Evolutionary conservation across 495 filamentous ascomycete genomes (phyloP).

Genomic region (Aspergillus wentii): DNA sequence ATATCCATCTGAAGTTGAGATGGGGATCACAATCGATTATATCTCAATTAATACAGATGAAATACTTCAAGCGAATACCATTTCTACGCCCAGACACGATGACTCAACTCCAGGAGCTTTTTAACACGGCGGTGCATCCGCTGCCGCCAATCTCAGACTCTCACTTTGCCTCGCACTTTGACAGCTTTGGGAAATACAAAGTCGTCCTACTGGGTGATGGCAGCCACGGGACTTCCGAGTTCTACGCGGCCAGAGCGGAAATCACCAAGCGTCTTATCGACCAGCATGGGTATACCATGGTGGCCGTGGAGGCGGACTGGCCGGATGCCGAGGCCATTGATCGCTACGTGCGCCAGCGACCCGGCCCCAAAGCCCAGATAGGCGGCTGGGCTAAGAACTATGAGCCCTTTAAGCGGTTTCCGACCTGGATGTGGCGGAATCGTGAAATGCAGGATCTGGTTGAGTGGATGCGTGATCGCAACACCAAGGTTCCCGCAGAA

Average conservation of each 20-base stretch:
- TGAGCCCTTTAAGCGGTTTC: slow-evolving; percentile 49
- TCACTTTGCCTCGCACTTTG: slow-evolving; percentile 36
- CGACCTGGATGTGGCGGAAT: slow-evolving; percentile 62
- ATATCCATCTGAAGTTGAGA: too few species aligned
- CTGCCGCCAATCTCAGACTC: slow-evolving; percentile 34
- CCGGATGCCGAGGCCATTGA: slow-evolving; percentile 54
- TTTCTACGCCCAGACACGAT: slow-evolving; percentile 11
- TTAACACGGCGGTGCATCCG: slow-evolving; percentile 32
- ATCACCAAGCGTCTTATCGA: slow-evolving; percentile 51
- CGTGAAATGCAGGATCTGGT: slow-evolving; percentile 49
- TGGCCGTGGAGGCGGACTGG: slow-evolving; percentile 57
- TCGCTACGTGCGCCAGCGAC: slow-evolving; percentile 48
- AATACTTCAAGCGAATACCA: slow-evolving; percentile 9
- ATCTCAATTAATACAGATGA: too few species aligned
- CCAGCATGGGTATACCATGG: slow-evolving; percentile 50
- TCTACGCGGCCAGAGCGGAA: slow-evolving; percentile 50
- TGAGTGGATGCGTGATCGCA: slow-evolving; percentile 52
- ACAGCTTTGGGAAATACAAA: slow-evolving; percentile 35
- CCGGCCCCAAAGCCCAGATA: slow-evolving; percentile 29
- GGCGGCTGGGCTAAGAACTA: slow-evolving; percentile 20
- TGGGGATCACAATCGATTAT: too few species aligned
- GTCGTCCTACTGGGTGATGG: slow-evolving; percentile 53
- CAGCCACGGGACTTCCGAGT: slow-evolving; percentile 57
- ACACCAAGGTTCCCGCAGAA: slow-evolving; percentile 25
- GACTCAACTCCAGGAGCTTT: slow-evolving; percentile 27